phyloP scores from a whole-genome alignment of 192 early-diverging fungal species.

The Backusella parvicylindrica region DNA sequence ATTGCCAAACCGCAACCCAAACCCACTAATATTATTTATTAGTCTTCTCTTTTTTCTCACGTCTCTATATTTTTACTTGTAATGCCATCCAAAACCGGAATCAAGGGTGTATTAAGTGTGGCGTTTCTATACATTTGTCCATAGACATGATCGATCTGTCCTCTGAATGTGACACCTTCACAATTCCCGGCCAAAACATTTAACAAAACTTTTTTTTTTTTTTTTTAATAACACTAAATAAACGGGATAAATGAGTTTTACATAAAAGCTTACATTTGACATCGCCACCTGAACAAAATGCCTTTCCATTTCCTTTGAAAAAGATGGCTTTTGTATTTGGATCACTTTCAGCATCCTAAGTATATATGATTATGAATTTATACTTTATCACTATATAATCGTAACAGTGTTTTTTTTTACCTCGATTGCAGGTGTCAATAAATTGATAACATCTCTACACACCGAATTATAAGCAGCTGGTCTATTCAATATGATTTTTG shows the following conservation, averaged over 20 bases:
- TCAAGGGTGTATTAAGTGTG: constrained; percentile 83
- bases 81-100: constrained; percentile 85
- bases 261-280: constrained; percentile 47
- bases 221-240: constrained; percentile 42
- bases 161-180: background rate
- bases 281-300: constrained; percentile 93
- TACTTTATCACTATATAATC: too few species aligned
- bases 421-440: background rate
- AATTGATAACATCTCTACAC: background rate
- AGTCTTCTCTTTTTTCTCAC: background rate
- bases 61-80: constrained; percentile 49
- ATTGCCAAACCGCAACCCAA: constrained; percentile 93
- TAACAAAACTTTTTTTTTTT: constrained; percentile 38
- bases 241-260: background rate
- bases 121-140: constrained; percentile 89
- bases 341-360: background rate
- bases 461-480: constrained; percentile 1
- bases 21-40: constrained; percentile 67
- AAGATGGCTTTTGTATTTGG: constrained; percentile 75
- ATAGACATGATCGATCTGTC: constrained; percentile 63
- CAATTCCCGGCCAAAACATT: background rate
- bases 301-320: constrained; percentile 65
- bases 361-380: background rate
- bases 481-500: background rate
- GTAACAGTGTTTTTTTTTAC: too few species aligned